Conservation (phyloP, 352 stramenopile species). For the Pythium rishiriense region DNA sequence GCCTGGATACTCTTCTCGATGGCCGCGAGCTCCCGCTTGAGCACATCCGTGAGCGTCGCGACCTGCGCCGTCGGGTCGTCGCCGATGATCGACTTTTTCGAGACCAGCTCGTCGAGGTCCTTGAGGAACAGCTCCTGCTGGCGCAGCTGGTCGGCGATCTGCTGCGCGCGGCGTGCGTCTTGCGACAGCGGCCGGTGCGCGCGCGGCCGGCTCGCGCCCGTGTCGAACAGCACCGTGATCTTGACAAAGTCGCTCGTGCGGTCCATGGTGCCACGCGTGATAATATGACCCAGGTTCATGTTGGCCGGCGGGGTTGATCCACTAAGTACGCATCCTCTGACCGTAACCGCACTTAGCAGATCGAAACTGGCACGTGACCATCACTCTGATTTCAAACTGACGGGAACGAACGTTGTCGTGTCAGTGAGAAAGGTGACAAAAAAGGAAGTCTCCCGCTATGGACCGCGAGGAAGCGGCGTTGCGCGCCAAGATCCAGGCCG, state of each 20-base stretch:
- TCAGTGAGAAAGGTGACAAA: no score
- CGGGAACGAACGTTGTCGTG: no score
- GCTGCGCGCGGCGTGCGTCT: constrained; percentile 69
- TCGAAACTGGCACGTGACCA: constrained; percentile 3
- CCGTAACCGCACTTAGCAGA: no score
- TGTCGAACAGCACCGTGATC: constrained; percentile 84
- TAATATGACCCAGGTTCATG: no score
- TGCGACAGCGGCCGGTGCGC: constrained; percentile 68
- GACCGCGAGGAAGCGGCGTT: constrained; percentile 61
- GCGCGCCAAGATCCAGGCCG: constrained; percentile 81
- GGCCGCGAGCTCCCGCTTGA: constrained; percentile 70
- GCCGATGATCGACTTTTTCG: constrained; percentile 75
- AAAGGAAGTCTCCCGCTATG: no score
- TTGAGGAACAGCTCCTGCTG: constrained; percentile 81
- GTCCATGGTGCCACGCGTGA: no score
- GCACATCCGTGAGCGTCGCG: constrained; percentile 70
- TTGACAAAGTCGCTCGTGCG: constrained; percentile 84
- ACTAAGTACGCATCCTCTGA: no score
- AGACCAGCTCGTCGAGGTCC: constrained; percentile 72
- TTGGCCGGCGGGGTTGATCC: no score
- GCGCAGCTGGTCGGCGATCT: constrained; percentile 77
- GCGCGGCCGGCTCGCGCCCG: constrained; percentile 41
- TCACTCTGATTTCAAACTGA: constrained; percentile 3
- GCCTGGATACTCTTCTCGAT: constrained; percentile 67
- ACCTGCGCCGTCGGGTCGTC: constrained; percentile 79